Conservation (phyloP, 768 basidiomycete species). For the Trametes gibbosa region DNA sequence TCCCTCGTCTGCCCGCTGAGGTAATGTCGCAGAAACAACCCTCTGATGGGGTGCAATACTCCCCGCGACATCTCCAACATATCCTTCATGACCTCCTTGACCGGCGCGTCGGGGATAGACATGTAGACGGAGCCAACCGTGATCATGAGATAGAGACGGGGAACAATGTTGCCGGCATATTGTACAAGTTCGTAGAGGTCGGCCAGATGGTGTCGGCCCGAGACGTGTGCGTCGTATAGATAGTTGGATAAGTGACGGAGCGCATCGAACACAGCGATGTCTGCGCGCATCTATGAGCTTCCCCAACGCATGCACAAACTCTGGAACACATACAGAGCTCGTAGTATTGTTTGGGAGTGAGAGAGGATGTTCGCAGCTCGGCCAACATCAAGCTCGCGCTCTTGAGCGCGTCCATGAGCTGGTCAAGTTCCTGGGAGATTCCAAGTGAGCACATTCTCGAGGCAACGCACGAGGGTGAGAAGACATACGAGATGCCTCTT, state of each 20-base stretch:
- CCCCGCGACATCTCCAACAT: conserved; percentile 99
- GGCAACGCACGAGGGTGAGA: background rate
- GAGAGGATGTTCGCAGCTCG: conserved; percentile 88
- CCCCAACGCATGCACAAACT: background rate
- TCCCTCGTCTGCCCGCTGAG: conserved; percentile 96
- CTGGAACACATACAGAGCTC: conserved; percentile 70
- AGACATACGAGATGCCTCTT: conserved; percentile 78
- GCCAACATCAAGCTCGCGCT: conserved; percentile 97
- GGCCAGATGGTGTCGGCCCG: conserved; percentile 90
- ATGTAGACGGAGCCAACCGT: conserved; percentile 99
- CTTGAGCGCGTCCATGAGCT: conserved; percentile 98
- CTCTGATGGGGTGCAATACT: conserved; percentile 94
- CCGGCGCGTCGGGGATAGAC: conserved; percentile 94
- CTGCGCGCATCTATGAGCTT: conserved; percentile 38
- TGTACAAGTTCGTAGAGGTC: conserved; percentile 99
- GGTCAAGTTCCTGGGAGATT: conserved; percentile 74
- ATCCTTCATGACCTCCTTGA: conserved; percentile 99
- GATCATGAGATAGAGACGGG: conserved; percentile 96
- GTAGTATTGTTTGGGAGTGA: conserved; percentile 97
- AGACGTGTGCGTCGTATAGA: conserved; percentile 92
- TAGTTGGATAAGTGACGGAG: conserved; percentile 94
- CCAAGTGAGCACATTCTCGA: background rate
- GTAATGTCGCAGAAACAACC: conserved; percentile 94
- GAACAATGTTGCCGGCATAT: conserved; percentile 96
- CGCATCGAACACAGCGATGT: conserved; percentile 99